A percentile compares a stretch with the other conserved stretches of the same genome.
Evolutionary conservation across 768 basidiomycete species (phyloP).

Genomic region (Candolleomyces efflorescens): DNA sequence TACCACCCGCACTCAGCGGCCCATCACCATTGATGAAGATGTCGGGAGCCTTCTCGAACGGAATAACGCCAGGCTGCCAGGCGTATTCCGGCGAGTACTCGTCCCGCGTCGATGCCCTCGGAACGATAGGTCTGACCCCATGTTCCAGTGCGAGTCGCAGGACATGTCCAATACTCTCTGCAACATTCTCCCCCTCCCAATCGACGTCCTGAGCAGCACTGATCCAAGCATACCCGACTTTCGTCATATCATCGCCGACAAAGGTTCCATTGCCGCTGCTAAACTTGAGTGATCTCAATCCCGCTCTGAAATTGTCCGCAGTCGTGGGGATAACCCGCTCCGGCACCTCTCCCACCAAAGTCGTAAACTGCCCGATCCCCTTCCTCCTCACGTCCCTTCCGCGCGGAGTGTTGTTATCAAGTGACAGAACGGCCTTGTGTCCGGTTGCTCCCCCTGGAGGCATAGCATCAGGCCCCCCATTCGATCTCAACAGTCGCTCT

Average conservation of each 20-base stretch:
- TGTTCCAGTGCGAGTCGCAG: slow-evolving; percentile 38
- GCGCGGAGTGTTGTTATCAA: background rate
- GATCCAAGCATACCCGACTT: slow-evolving; percentile 81
- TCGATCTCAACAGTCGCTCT: slow-evolving; percentile 50
- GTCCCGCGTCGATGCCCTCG: background rate
- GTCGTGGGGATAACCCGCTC: slow-evolving; percentile 63
- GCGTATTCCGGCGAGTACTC: slow-evolving; percentile 2
- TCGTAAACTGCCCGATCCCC: slow-evolving; percentile 62
- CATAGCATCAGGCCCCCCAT: slow-evolving; percentile 14
- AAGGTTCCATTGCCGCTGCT: slow-evolving; percentile 15
- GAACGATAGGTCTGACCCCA: slow-evolving; percentile 40
- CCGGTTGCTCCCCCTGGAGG: slow-evolving; percentile 15
- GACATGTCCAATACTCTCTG: slow-evolving; percentile 41
- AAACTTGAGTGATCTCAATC: slow-evolving; percentile 56
- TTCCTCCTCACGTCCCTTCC: slow-evolving; percentile 11
- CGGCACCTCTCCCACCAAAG: slow-evolving; percentile 69
- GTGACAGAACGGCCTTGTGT: slow-evolving; percentile 8
- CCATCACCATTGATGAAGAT: slow-evolving; percentile 40
- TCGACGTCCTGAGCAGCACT: slow-evolving; percentile 76
- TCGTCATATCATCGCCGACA: slow-evolving; percentile 15
- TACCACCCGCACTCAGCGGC: slow-evolving; percentile 36
- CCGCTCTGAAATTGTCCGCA: slow-evolving; percentile 69
- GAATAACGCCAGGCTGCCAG: slow-evolving; percentile 30
- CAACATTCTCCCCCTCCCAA: slow-evolving; percentile 75
- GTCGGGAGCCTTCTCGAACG: slow-evolving; percentile 52